Evolutionary conservation across 345 rosid species (phyloP), one percentile per base, ranked within the genome.

Genomic region (Pelargonium nanum): DNA sequence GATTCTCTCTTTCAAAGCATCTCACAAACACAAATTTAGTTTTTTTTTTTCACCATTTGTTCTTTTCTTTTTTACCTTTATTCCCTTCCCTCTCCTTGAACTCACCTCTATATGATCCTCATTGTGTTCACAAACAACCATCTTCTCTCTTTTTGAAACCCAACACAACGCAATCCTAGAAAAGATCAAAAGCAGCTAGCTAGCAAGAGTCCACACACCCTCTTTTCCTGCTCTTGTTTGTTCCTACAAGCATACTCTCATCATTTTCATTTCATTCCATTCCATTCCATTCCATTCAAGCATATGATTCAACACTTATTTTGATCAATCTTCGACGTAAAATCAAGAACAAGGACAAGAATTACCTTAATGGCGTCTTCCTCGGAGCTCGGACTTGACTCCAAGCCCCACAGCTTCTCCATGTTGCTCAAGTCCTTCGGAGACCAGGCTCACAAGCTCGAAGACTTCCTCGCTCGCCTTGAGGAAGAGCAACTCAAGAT

Each of bases 401-500:
- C 85, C 86, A 89, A 84, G 66, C 95, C 94, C 20, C 87, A 84
- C 67, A 90, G 81, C 78, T 81, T 83, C 58, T 90, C 99, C 55
- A 74, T 90, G 96, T 81, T 94, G 22, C 66, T 94, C 74, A 94
- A 90, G 73, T 83, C 96, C 19, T 83, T 82, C 62, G 95, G 87
- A 20, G 75, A 68, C 58, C 90, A 85, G 19, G 75, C 85, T 45
- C 96, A 81, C 30, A 85, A 80, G 79, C 93, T 94, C 6, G 96
- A 90, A 78, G 96, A 94, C 55, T 75, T 85, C 71, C 86, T 90
- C 24, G 66, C 83, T 66, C 83, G 72, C 28, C 97, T 94, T 22
- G 97, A 94, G 60, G 96, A 90, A 64, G 99, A 94, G 70, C 82
- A 92, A 28, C 81, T 84, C 65, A 94, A 94, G 88, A 90, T 94